These are phyloP conservation scores for Clarireedia monteithiana DNA, from an alignment of 2,329 filamentous ascomycete species.

Conservation along the genomic window DNA sequence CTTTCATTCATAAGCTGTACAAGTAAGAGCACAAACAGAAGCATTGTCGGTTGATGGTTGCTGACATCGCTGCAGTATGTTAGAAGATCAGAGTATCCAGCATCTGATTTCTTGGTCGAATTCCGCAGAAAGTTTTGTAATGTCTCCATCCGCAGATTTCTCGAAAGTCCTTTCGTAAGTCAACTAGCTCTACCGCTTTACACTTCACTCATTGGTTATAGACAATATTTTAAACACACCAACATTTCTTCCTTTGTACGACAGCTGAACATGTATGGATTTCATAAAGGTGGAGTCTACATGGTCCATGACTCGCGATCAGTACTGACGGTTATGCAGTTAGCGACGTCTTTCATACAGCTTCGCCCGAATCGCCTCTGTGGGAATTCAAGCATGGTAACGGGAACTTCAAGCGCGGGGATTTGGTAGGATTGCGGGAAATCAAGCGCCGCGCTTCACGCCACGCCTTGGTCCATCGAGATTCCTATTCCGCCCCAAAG, in stretches of 20 bases:
- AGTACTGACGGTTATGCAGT: conserved; percentile 45
- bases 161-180: conserved; percentile 95
- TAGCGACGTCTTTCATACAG: conserved; percentile 96
- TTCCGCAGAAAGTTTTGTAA: conserved; percentile 94
- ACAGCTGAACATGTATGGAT: conserved; percentile 98
- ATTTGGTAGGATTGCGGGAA: conserved; percentile 82
- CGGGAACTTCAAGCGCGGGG: conserved; percentile 92
- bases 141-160: conserved; percentile 95
- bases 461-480: conserved; percentile 86
- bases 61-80: conserved; percentile 59
- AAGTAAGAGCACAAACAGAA: conserved; percentile 54
- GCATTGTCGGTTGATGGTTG: background rate
- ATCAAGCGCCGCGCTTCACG: conserved; percentile 93
- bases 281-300: conserved; percentile 75
- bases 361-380: conserved; percentile 82
- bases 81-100: conserved; percentile 87
- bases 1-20: conserved; percentile 98
- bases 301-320: conserved; percentile 16
- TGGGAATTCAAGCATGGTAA: conserved; percentile 99
- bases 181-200: conserved; percentile 4
- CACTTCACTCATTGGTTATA: conserved; percentile 32
- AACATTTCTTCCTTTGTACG: conserved; percentile 98
- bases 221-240: conserved; percentile 98
- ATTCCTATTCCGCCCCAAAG: conserved; percentile 77
- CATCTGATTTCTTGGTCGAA: conserved; percentile 95